Evolutionary conservation across 805 yeast genomes (phyloP), one percentile per base, ranked within the genome.

Genomic region (Teunomyces panamensis): DNA sequence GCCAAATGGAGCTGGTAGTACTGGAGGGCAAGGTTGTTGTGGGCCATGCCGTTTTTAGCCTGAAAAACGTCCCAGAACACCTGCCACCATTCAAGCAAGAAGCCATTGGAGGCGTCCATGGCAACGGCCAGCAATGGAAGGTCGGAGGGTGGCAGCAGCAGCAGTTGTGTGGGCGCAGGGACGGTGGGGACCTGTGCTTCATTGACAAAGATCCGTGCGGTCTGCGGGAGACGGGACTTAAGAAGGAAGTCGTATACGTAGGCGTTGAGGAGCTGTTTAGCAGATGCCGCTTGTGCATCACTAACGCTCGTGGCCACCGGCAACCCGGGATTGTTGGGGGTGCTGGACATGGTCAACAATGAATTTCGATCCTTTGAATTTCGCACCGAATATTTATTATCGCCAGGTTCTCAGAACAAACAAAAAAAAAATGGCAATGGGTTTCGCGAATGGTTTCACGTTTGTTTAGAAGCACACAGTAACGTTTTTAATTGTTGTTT

Each of bases 61-160:
- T 87, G 87, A 66, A 85, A 88, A 27, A 89, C 84, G 62, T 90
- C 97, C 97, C 97, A 91, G 63, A 90, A 91, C 13, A 91, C 83
- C 71, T 83, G 89, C 97, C 97, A 90, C 97, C 97, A 90, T 64
- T 91, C 97, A 58, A 81, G 84, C 20, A 90, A 68, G 59, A 89
- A 90, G 5, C 96, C 94, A 56, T 85, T 88, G 0, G 95, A 94
- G 2, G 95, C 85, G 59, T 89, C 94, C 77, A 87, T 79, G 9
- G 82, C 71, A 59, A 84, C 74, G 17, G 24, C 33, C 33, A 43
- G 41, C 47, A 29, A 30, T n/a, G 33, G 35, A n/a, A 32, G 33
- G 27, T 11, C 37, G 10, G 43, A 8, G 30, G 29, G 17, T 4
- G 39, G 14, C 28, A 47, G 36, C 49, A 72, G 56, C 63, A 63